phyloP scores from a whole-genome alignment of 495 filamentous ascomycete genomes.

The Saxophila tyrrhenica region DNA sequence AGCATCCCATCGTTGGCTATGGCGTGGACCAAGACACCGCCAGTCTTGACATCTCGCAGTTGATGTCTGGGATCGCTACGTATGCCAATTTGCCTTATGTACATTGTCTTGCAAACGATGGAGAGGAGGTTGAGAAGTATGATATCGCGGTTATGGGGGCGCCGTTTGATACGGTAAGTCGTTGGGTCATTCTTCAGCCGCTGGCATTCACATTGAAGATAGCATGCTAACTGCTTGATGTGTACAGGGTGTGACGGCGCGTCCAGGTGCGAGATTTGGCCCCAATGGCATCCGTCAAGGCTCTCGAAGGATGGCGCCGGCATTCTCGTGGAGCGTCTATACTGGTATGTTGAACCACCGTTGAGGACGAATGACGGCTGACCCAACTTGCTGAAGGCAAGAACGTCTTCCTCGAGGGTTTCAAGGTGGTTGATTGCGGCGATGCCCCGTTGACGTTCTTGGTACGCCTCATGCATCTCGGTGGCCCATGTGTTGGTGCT shows the following conservation, averaged over 20 bases:
- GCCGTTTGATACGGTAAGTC: conserved; percentile 41
- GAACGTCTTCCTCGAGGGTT: conserved; percentile 38
- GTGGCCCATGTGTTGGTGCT: no score
- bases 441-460: conserved; percentile 42
- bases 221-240: background rate
- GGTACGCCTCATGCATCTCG: no score
- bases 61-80: conserved; percentile 36
- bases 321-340: conserved; percentile 33
- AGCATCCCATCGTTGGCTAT: conserved; percentile 3
- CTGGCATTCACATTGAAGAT: background rate
- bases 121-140: conserved; percentile 43
- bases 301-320: conserved; percentile 31
- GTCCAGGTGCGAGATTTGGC: conserved; percentile 42
- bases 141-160: conserved; percentile 72
- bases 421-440: conserved; percentile 41
- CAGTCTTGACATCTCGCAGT: conserved; percentile 28
- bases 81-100: conserved; percentile 41
- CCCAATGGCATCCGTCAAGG: conserved; percentile 39
- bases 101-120: conserved; percentile 26
- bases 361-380: no score
- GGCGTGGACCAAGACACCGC: conserved; percentile 16
- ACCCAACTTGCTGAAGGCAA: no score
- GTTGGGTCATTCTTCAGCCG: background rate
- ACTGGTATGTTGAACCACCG: no score
- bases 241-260: conserved; percentile 33